phyloP scores from a whole-genome alignment of 2,329 filamentous ascomycete genomes.

The Neopestalotiopsis sp. region DNA sequence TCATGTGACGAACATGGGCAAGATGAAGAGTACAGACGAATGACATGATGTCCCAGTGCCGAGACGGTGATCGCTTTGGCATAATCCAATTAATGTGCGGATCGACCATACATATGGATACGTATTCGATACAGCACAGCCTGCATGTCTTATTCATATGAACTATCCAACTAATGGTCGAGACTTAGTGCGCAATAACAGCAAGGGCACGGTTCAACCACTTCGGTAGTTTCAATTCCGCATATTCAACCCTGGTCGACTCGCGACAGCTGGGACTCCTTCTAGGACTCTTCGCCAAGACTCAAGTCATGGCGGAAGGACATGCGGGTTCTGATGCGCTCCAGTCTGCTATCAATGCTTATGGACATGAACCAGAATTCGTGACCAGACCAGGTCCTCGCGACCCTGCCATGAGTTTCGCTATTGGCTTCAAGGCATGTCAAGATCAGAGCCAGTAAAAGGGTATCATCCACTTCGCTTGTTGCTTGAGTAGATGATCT shows the following conservation, averaged over 20 bases:
- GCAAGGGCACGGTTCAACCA: neutral
- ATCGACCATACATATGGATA: neutral
- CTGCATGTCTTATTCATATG: neutral
- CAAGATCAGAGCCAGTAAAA: neutral
- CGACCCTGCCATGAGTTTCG: neutral
- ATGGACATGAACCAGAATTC: neutral
- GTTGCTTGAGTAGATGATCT: neutral
- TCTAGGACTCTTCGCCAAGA: neutral
- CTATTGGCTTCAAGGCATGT: no score
- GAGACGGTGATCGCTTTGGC: slow-evolving; percentile 7
- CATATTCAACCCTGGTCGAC: neutral
- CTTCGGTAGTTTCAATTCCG: slow-evolving; percentile 6
- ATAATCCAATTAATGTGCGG: neutral
- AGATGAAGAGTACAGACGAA: neutral
- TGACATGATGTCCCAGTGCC: neutral
- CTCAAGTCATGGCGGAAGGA: neutral
- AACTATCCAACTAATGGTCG: neutral
- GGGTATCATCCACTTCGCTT: neutral
- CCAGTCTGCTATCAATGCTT: neutral
- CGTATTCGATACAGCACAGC: neutral
- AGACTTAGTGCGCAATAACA: neutral
- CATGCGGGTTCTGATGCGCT: neutral
- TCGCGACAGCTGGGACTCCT: neutral
- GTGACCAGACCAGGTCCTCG: neutral
- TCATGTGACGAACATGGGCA: slow-evolving; percentile 29